These are phyloP conservation scores for Phytophthora syringae DNA, from an alignment of 352 stramenopile species.

Conservation along the genomic window DNA sequence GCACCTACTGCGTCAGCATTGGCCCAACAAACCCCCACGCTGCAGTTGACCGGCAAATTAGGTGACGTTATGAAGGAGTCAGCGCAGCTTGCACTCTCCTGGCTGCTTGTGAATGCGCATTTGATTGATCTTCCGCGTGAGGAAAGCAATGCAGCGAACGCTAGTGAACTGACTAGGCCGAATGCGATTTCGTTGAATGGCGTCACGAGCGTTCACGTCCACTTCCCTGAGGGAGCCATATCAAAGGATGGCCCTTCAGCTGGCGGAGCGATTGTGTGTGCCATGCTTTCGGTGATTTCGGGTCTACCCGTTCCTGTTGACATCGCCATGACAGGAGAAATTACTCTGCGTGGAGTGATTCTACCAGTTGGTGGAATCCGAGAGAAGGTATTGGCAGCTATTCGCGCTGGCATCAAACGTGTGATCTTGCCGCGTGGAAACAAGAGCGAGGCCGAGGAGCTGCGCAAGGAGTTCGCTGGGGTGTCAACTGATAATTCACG, in stretches of 20 bases:
- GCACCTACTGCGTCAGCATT: slow-evolving; percentile 23
- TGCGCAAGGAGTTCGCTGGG: slow-evolving; percentile 64
- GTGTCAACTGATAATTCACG: slow-evolving; percentile 22
- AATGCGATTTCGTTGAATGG: slow-evolving; percentile 55
- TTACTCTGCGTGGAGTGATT: slow-evolving; percentile 87
- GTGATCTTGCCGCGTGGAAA: slow-evolving; percentile 83
- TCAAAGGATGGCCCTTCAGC: slow-evolving; percentile 91
- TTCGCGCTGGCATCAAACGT: slow-evolving; percentile 84
- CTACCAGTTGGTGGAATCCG: slow-evolving; percentile 92
- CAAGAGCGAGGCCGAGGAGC: slow-evolving; percentile 72
- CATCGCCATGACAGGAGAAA: slow-evolving; percentile 91
- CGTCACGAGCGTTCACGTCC: slow-evolving; percentile 84
- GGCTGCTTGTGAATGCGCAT: slow-evolving; percentile 72
- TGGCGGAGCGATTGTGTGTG: slow-evolving; percentile 86
- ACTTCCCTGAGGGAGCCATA: slow-evolving; percentile 91
- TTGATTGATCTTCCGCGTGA: slow-evolving; percentile 53
- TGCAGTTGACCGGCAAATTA: slow-evolving; percentile 79
- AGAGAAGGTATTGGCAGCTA: slow-evolving; percentile 90
- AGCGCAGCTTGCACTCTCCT: slow-evolving; percentile 83
- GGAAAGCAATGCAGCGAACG: background rate
- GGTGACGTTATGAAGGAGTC: slow-evolving; percentile 93
- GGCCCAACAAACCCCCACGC: slow-evolving; percentile 32
- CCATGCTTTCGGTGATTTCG: slow-evolving; percentile 80
- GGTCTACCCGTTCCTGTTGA: slow-evolving; percentile 72
- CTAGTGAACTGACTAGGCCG: slow-evolving; percentile 20